Conservation (phyloP, 1,139 yeast species). For the Sugiyamaella grinbergsii region DNA sequence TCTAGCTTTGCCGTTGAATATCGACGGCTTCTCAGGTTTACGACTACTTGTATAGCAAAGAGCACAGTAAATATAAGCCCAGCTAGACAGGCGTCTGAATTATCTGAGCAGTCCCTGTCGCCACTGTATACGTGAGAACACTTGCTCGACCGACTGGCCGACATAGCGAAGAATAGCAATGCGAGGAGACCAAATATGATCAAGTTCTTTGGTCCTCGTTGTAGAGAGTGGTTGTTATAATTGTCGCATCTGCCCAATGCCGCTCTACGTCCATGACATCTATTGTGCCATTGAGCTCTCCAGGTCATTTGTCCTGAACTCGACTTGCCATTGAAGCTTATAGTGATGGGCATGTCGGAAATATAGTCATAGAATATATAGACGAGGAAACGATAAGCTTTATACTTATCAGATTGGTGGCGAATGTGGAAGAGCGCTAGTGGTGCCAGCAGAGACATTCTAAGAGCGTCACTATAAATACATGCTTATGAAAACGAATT, state of each 20-base stretch:
- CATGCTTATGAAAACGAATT: too few relatives aligned
- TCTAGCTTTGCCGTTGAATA: slow-evolving; percentile 5
- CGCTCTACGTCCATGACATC: background rate
- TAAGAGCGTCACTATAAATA: too few relatives aligned
- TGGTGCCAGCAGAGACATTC: too few relatives aligned
- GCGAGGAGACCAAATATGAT: slow-evolving; percentile 1
- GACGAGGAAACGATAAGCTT: too few relatives aligned
- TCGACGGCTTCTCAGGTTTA: background rate
- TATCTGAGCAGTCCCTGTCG: background rate
- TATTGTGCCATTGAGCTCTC: background rate
- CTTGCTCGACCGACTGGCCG: background rate
- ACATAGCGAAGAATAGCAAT: background rate
- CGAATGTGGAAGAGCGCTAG: too few relatives aligned
- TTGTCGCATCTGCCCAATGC: background rate
- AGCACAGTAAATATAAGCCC: background rate
- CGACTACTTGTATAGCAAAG: background rate
- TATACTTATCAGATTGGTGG: too few relatives aligned
- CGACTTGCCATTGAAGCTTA: too few relatives aligned
- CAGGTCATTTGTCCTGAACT: too few relatives aligned
- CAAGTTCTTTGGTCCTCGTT: slow-evolving; percentile 1
- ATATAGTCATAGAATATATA: too few relatives aligned
- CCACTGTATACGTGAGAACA: too few relatives aligned
- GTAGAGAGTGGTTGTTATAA: background rate
- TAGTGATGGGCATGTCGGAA: too few relatives aligned
- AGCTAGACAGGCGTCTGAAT: background rate